These are phyloP conservation scores for Clonostachys solani DNA, from an alignment of 2,329 filamentous ascomycete species.

Conservation along the genomic window DNA sequence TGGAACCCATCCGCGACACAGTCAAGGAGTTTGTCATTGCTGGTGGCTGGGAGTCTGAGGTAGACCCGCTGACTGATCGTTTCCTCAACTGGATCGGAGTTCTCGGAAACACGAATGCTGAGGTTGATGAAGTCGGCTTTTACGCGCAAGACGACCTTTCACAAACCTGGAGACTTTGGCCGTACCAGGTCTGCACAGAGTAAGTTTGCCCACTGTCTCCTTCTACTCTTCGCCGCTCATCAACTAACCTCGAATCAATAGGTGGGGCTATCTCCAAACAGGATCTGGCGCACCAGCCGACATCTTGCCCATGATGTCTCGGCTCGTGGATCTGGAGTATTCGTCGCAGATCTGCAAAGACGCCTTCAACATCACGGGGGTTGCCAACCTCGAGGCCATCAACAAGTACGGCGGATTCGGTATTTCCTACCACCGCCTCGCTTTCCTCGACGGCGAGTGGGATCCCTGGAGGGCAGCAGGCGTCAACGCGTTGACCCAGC, in stretches of 20 bases:
- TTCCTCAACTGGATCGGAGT: conserved; percentile 2
- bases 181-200: conserved; percentile 8
- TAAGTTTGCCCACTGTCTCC: not conserved
- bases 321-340: conserved; percentile 62
- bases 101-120: too few species aligned
- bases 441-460: conserved; percentile 69
- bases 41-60: not conserved
- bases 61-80: not conserved
- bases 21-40: not conserved
- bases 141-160: conserved; percentile 1
- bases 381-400: conserved; percentile 60
- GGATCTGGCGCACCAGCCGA: conserved; percentile 63
- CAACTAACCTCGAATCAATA: conserved; percentile 1
- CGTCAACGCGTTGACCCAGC: conserved; percentile 54
- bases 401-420: conserved; percentile 74
- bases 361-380: conserved; percentile 65
- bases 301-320: conserved; percentile 67
- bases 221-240: not conserved
- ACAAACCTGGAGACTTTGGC: conserved; percentile 7
- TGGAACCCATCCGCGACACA: not conserved
- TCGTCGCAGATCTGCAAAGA: conserved; percentile 57
- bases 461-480: conserved; percentile 79
- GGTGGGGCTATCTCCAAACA: conserved; percentile 74
- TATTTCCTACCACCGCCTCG: conserved; percentile 71
- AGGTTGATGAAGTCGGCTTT: not conserved